phyloP scores from a whole-genome alignment of 208 protist species.

The Acanthamoeba healyi region DNA sequence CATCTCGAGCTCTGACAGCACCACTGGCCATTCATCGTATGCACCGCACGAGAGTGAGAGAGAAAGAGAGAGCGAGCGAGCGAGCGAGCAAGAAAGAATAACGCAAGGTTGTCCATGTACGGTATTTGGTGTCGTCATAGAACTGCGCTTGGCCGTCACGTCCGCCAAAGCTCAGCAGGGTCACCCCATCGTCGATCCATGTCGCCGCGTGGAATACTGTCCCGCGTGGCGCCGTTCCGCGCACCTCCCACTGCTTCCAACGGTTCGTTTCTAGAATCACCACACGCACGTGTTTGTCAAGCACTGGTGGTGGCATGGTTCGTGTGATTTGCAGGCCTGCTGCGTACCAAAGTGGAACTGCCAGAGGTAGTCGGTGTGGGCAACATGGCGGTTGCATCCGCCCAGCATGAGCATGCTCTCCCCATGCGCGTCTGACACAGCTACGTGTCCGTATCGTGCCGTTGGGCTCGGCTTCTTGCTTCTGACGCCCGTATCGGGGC shows the following conservation, averaged over 20 bases:
- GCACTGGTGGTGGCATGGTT: too few species aligned
- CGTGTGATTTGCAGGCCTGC: background rate
- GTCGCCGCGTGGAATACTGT: background rate
- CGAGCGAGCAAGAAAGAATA: too few species aligned
- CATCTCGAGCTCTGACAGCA: background rate
- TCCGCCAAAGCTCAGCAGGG: slow-evolving; percentile 9
- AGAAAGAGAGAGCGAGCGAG: too few species aligned
- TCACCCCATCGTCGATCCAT: background rate
- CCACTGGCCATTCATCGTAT: background rate
- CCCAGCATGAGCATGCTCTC: slow-evolving; percentile 9
- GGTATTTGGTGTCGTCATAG: slow-evolving; percentile 15
- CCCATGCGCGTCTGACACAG: background rate
- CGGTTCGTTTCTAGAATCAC: background rate
- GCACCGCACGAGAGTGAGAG: background rate
- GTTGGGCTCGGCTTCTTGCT: background rate
- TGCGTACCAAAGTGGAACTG: slow-evolving; percentile 26
- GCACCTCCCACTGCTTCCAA: slow-evolving; percentile 28
- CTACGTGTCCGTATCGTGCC: background rate
- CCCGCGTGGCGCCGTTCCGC: background rate
- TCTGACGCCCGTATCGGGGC: too few species aligned
- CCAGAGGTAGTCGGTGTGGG: background rate
- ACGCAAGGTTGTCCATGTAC: background rate
- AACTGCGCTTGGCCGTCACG: background rate
- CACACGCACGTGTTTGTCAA: background rate
- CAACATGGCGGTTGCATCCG: background rate